Evolutionary conservation across 805 yeast species (phyloP).

Genomic region (Metschnikowia aberdeeniae): DNA sequence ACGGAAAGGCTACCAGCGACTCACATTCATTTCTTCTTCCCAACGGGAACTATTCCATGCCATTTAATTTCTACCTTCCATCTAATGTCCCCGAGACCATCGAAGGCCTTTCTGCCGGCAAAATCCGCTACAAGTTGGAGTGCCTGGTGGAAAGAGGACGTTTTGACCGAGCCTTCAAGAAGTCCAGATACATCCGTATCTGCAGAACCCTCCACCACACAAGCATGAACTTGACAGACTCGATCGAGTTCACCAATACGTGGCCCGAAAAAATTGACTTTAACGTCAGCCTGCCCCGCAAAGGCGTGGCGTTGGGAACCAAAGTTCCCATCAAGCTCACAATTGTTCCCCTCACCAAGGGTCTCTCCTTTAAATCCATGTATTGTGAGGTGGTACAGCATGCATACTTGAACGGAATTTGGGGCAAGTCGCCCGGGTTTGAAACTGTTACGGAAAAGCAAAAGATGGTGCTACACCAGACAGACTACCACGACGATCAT

Average conservation of each 20-base stretch:
- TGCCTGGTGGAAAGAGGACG: slow-evolving; percentile 41
- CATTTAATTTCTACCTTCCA: slow-evolving; percentile 44
- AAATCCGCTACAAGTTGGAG: slow-evolving; percentile 40
- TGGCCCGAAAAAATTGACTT: slow-evolving; percentile 55
- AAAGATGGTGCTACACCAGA: slow-evolving; percentile 19
- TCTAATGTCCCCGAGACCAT: slow-evolving; percentile 47
- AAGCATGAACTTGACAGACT: slow-evolving; percentile 37
- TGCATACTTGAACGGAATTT: slow-evolving; percentile 27
- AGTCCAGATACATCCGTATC: slow-evolving; percentile 40
- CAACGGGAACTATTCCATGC: slow-evolving; percentile 50
- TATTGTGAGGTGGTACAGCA: slow-evolving; percentile 35
- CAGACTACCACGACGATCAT: slow-evolving; percentile 27
- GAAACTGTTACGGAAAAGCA: slow-evolving; percentile 30
- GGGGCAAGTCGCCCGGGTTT: slow-evolving; percentile 39
- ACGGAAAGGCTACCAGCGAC: slow-evolving; percentile 6
- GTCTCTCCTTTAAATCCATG: slow-evolving; percentile 35
- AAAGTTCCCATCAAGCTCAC: slow-evolving; percentile 38
- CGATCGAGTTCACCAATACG: slow-evolving; percentile 43
- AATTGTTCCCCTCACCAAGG: slow-evolving; percentile 47
- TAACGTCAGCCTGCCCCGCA: slow-evolving; percentile 39
- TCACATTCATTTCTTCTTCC: slow-evolving; percentile 41
- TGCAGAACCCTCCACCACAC: slow-evolving; percentile 41
- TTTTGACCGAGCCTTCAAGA: slow-evolving; percentile 35
- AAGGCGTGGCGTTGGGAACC: slow-evolving; percentile 47
- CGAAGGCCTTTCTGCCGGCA: slow-evolving; percentile 45